phyloP scores from a whole-genome alignment of 2,329 filamentous ascomycete genomes.

The Sordariomycetes sp. region DNA sequence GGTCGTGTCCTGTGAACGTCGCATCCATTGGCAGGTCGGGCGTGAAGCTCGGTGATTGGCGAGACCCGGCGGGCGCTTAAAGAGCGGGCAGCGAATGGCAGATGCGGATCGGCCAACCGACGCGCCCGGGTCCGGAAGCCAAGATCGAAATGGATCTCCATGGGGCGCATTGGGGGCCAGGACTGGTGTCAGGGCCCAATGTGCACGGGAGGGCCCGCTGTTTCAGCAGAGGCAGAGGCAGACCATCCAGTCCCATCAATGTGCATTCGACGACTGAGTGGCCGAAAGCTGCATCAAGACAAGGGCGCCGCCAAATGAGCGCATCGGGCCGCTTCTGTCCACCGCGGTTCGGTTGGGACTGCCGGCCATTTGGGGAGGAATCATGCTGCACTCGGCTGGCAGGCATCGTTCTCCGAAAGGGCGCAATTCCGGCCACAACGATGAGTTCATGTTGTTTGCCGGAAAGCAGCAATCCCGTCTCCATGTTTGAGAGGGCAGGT shows the following conservation, averaged over 20 bases:
- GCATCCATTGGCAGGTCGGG: background rate
- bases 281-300: background rate
- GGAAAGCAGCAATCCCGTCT: background rate
- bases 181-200: background rate
- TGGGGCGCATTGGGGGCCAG: background rate
- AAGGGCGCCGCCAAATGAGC: background rate
- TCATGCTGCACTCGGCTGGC: background rate
- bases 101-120: background rate
- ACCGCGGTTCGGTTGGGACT: background rate
- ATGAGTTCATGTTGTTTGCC: background rate
- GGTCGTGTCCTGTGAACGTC: background rate
- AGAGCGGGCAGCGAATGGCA: constrained; percentile 2
- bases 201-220: background rate
- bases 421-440: background rate
- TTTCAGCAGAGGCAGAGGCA: background rate
- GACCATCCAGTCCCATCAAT: too few relatives aligned
- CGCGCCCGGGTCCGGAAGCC: constrained; percentile 1
- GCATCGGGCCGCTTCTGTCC: background rate
- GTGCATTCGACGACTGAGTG: background rate
- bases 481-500: too few relatives aligned
- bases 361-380: background rate
- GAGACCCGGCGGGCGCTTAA: constrained; percentile 1
- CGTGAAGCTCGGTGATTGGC: constrained; percentile 4
- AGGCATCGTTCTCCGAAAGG: background rate
- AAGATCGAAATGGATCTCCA: background rate